phyloP scores from a whole-genome alignment of 768 basidiomycete species.

The Lentinula boryana region DNA sequence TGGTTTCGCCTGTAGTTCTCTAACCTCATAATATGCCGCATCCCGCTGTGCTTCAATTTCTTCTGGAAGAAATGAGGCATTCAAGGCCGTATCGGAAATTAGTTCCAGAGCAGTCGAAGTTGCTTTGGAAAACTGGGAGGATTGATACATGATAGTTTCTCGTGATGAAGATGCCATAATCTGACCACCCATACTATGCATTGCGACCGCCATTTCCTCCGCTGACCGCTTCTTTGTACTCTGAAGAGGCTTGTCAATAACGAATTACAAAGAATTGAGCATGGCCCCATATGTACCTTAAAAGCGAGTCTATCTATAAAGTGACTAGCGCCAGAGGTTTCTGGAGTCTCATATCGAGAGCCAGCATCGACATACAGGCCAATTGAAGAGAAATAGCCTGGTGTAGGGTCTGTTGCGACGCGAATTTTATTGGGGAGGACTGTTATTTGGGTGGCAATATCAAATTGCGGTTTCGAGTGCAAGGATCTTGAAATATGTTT shows the following conservation, averaged over 20 bases:
- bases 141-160: conserved; percentile 97
- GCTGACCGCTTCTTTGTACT: conserved; percentile 67
- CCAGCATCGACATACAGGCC: conserved; percentile 95
- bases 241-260: conserved; percentile 32
- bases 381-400: conserved; percentile 90
- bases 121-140: conserved; percentile 82
- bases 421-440: conserved; percentile 88
- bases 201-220: conserved; percentile 72
- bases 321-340: conserved; percentile 79
- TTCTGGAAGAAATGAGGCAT: conserved; percentile 66
- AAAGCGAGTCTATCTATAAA: conserved; percentile 95
- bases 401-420: conserved; percentile 86
- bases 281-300: conserved; percentile 53
- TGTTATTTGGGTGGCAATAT: conserved; percentile 50
- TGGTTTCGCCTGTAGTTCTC: conserved; percentile 83
- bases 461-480: conserved; percentile 13
- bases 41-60: conserved; percentile 83
- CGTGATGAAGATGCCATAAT: conserved; percentile 87
- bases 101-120: conserved; percentile 81
- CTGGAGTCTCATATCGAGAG: conserved; percentile 75
- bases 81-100: conserved; percentile 85
- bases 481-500: conserved; percentile 10
- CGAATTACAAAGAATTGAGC: not conserved
- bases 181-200: conserved; percentile 85
- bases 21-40: conserved; percentile 85